Evolutionary conservation across 139 green algal genomes (phyloP).

Genomic region (Pedinophyceae sp.): DNA sequence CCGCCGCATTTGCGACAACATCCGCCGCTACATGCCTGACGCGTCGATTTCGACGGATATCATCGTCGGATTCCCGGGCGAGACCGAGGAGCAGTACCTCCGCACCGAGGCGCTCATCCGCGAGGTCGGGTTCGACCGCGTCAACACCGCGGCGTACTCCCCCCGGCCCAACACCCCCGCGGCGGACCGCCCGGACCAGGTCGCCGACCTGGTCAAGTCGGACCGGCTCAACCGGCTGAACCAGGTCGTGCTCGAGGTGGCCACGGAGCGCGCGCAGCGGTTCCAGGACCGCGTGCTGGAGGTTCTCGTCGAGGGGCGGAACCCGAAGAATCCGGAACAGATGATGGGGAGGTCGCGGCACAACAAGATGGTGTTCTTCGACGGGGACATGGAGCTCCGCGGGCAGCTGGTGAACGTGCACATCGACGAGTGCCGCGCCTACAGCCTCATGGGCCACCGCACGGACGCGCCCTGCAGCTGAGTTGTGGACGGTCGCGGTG

Average conservation of each 20-base stretch:
- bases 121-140: slow-evolving; percentile 81
- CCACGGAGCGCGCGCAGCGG: slow-evolving; percentile 66
- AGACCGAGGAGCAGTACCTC: slow-evolving; percentile 92
- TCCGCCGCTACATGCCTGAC: slow-evolving; percentile 86
- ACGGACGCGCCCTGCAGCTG: no score
- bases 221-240: slow-evolving; percentile 89
- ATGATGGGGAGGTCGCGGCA: slow-evolving; percentile 66
- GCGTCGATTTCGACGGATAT: slow-evolving; percentile 77
- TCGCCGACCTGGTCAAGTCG: slow-evolving; percentile 83
- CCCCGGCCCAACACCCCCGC: slow-evolving; percentile 83
- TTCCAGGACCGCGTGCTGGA: slow-evolving; percentile 43
- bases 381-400: slow-evolving; percentile 48
- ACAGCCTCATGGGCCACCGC: slow-evolving; percentile 64
- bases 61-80: slow-evolving; percentile 93
- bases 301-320: slow-evolving; percentile 80
- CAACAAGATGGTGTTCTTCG: slow-evolving; percentile 90
- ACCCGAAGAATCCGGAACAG: slow-evolving; percentile 47
- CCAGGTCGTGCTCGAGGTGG: slow-evolving; percentile 63
- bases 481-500: no score
- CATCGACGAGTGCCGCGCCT: slow-evolving; percentile 51
- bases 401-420: slow-evolving; percentile 45
- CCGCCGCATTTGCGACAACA: slow-evolving; percentile 80
- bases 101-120: slow-evolving; percentile 61
- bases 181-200: slow-evolving; percentile 64
- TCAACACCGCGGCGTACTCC: slow-evolving; percentile 87